Percentiles rank a stretch among this genome's conserved stretches.
phyloP scores from a whole-genome alignment of 2,329 filamentous ascomycete species.

The Xylariaceae sp. region DNA sequence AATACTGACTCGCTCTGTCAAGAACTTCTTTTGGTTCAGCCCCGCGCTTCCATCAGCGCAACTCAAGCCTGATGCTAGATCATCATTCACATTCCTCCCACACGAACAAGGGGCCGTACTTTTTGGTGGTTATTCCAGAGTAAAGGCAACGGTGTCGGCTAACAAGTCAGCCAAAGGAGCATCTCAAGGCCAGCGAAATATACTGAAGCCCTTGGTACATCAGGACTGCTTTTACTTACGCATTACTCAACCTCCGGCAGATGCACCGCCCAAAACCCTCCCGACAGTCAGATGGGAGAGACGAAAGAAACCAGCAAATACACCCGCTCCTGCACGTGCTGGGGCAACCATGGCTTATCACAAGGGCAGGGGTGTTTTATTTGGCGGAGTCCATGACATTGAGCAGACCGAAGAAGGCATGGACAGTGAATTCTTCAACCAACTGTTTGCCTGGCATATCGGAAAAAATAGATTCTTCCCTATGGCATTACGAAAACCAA shows the following conservation, averaged over 20 bases:
- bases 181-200: constrained; percentile 60
- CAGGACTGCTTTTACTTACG: constrained; percentile 93
- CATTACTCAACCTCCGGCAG: constrained; percentile 66
- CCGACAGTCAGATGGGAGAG: constrained; percentile 86
- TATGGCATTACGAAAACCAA: constrained; percentile 69
- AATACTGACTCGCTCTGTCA: constrained; percentile 15
- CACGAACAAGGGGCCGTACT: constrained; percentile 87
- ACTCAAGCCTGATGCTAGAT: constrained; percentile 84
- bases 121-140: constrained; percentile 89
- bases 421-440: constrained; percentile 95
- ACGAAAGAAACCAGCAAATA: constrained; percentile 86
- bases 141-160: constrained; percentile 65
- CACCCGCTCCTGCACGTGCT: constrained; percentile 76
- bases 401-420: constrained; percentile 91
- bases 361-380: constrained; percentile 86
- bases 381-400: constrained; percentile 91
- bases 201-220: constrained; percentile 82
- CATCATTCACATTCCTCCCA: constrained; percentile 86
- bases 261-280: constrained; percentile 59
- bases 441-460: constrained; percentile 87
- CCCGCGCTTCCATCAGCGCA: constrained; percentile 72
- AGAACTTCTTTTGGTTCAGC: constrained; percentile 78
- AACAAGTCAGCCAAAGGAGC: constrained; percentile 62
- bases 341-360: constrained; percentile 93
- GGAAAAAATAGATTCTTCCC: constrained; percentile 95